Evolutionary conservation across 768 basidiomycete genomes (phyloP).

Genomic region (Leccinum obscurum): DNA sequence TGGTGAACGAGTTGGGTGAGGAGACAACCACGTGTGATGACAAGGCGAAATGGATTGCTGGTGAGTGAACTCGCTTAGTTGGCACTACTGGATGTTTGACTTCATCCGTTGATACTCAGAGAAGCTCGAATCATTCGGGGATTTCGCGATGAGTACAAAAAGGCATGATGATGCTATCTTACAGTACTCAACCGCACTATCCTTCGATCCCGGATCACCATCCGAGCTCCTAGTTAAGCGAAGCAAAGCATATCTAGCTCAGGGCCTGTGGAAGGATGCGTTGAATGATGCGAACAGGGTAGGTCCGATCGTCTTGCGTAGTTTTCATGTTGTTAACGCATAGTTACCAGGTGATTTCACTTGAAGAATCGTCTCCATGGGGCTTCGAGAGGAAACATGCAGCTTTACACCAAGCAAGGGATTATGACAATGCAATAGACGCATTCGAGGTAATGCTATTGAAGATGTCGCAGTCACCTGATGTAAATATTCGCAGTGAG

Average conservation of each 20-base stretch:
- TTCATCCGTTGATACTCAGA: background rate
- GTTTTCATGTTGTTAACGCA: background rate
- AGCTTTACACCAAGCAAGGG: background rate
- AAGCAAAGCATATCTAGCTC: background rate
- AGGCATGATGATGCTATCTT: background rate
- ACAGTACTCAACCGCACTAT: constrained; percentile 1
- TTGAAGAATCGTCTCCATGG: background rate
- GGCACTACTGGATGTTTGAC: background rate
- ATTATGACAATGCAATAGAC: background rate
- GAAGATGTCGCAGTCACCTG: background rate
- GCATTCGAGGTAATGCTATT: constrained; percentile 5
- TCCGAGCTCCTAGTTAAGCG: background rate
- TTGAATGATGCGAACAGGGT: constrained; percentile 3
- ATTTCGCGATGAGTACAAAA: background rate
- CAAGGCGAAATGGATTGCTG: background rate
- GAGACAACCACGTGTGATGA: no score
- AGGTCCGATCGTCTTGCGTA: background rate
- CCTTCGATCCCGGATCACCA: background rate
- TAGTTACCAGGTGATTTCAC: constrained; percentile 1
- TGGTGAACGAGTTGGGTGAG: background rate
- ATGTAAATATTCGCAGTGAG: constrained; percentile 1
- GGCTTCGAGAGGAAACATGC: constrained; percentile 5
- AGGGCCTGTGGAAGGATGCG: background rate
- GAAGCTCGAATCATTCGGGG: background rate
- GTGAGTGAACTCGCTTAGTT: background rate